Evolutionary conservation across 495 filamentous ascomycete species (phyloP).

Genomic region (Lasiosphaeria miniovina): DNA sequence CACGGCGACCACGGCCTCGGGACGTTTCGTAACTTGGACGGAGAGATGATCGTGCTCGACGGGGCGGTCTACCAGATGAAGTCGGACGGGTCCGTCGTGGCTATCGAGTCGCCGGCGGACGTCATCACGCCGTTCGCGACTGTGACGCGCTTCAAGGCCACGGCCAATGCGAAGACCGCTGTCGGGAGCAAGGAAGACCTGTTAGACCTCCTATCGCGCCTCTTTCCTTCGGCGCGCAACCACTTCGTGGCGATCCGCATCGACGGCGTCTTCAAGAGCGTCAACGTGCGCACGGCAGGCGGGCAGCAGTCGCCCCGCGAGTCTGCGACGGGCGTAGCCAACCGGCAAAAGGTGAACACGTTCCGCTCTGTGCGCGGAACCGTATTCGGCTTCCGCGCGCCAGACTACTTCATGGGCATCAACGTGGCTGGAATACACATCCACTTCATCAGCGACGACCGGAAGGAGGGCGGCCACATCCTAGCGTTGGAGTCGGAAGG

Average conservation of each 20-base stretch:
- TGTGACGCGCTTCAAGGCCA: conserved; percentile 39
- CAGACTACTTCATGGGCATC: conserved; percentile 46
- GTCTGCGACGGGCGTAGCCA: conserved; percentile 38
- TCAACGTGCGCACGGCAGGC: conserved; percentile 40
- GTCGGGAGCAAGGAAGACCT: conserved; percentile 37
- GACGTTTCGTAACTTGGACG: conserved; percentile 47
- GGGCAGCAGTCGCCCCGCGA: conserved; percentile 35
- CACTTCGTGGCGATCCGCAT: conserved; percentile 40
- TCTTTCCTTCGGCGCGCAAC: conserved; percentile 39
- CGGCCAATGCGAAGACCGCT: conserved; percentile 16
- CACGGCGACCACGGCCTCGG: conserved; percentile 53
- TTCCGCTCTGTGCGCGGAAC: conserved; percentile 38
- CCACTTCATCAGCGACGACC: conserved; percentile 49
- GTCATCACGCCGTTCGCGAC: conserved; percentile 44
- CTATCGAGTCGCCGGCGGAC: conserved; percentile 19
- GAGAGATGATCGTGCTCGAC: conserved; percentile 53
- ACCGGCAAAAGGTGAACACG: conserved; percentile 38
- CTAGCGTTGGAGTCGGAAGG: conserved; percentile 42
- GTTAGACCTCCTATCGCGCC: conserved; percentile 28
- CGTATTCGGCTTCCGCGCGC: conserved; percentile 49
- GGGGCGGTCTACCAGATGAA: conserved; percentile 47
- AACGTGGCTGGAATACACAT: conserved; percentile 51
- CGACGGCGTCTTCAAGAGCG: conserved; percentile 33
- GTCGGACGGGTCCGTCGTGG: conserved; percentile 33
- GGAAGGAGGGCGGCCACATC: conserved; percentile 47